A percentile compares a stretch with the other conserved stretches of the same genome.
phyloP scores from a whole-genome alignment of 1,284 basidiomycete species.

The Rhodotorula sp. region DNA sequence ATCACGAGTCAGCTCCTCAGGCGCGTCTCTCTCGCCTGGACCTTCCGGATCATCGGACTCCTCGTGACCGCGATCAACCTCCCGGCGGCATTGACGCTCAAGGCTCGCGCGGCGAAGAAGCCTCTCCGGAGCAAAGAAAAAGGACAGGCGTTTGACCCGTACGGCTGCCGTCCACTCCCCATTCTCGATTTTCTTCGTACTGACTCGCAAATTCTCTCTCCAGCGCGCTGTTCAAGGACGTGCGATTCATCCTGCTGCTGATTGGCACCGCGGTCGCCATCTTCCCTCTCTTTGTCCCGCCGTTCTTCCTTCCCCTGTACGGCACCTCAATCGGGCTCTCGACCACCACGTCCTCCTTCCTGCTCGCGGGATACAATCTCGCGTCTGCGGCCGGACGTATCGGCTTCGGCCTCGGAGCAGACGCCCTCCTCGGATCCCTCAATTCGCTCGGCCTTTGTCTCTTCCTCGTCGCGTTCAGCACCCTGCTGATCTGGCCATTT shows the following conservation, averaged over 20 bases:
- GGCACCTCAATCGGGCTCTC: slow-evolving; percentile 21
- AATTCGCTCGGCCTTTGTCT: slow-evolving; percentile 33
- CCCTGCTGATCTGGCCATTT: slow-evolving; percentile 29
- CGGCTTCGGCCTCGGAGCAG: slow-evolving; percentile 30
- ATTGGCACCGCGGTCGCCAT: slow-evolving; percentile 24
- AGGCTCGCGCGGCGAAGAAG: slow-evolving; percentile 1
- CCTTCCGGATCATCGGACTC: slow-evolving; percentile 15
- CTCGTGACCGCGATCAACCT: slow-evolving; percentile 23
- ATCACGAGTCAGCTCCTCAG: slow-evolving; percentile 11
- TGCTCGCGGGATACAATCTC: slow-evolving; percentile 38
- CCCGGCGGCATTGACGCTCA: slow-evolving; percentile 9
- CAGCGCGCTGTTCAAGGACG: slow-evolving; percentile 25
- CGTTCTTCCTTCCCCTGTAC: slow-evolving; percentile 33
- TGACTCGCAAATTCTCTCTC: too few relatives aligned
- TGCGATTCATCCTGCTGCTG: slow-evolving; percentile 23
- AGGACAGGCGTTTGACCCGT: slow-evolving; percentile 26
- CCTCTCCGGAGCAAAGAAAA: slow-evolving; percentile 1
- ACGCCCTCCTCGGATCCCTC: slow-evolving; percentile 22
- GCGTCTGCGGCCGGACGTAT: slow-evolving; percentile 23
- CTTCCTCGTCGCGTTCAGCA: slow-evolving; percentile 12
- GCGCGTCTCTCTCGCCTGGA: slow-evolving; percentile 16
- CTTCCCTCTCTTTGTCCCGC: slow-evolving; percentile 35
- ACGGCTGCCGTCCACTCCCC: background rate
- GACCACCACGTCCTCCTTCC: slow-evolving; percentile 1
- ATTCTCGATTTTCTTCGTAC: background rate